These are phyloP conservation scores for Talaromyces sp. DNA, from an alignment of 2,329 filamentous ascomycete species.

Conservation along the genomic window DNA sequence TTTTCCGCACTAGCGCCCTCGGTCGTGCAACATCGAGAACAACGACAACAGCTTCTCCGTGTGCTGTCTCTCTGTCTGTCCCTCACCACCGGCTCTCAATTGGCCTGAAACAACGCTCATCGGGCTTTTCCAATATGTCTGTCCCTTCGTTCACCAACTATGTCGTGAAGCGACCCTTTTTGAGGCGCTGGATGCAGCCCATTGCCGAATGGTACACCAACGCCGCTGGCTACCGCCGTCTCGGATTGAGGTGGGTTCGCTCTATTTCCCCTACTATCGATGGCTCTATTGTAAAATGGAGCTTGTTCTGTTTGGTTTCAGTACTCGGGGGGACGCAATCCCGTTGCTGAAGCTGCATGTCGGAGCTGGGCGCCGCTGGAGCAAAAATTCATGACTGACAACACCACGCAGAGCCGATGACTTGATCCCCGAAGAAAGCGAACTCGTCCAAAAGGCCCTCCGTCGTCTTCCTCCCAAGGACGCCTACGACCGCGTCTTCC, in stretches of 20 bases:
- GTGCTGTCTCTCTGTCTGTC: constrained; percentile 19
- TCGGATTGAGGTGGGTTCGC: constrained; percentile 74
- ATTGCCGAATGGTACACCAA: constrained; percentile 84
- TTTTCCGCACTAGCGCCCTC: constrained; percentile 8
- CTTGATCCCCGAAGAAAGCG: constrained; percentile 88
- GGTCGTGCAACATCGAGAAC: constrained; percentile 7
- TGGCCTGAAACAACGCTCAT: constrained; percentile 16
- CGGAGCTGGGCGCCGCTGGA: background rate
- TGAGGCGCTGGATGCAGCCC: constrained; percentile 72
- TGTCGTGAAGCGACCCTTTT: constrained; percentile 80
- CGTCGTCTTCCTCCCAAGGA: constrained; percentile 87
- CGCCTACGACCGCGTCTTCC: constrained; percentile 95
- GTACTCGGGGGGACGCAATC: background rate
- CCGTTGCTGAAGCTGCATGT: background rate
- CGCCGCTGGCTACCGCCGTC: constrained; percentile 85
- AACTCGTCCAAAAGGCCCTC: constrained; percentile 78
- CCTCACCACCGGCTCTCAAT: constrained; percentile 25
- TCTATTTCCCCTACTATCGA: background rate
- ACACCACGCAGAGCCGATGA: constrained; percentile 73
- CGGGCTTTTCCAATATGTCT: constrained; percentile 54
- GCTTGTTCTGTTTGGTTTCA: background rate
- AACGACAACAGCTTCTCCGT: constrained; percentile 7
- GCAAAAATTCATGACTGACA: constrained; percentile 2
- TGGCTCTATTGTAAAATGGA: background rate
- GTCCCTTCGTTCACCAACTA: constrained; percentile 69